Evolutionary conservation across 169 alveolate species (phyloP).

Genomic region (Cryptosporidium sp.): DNA sequence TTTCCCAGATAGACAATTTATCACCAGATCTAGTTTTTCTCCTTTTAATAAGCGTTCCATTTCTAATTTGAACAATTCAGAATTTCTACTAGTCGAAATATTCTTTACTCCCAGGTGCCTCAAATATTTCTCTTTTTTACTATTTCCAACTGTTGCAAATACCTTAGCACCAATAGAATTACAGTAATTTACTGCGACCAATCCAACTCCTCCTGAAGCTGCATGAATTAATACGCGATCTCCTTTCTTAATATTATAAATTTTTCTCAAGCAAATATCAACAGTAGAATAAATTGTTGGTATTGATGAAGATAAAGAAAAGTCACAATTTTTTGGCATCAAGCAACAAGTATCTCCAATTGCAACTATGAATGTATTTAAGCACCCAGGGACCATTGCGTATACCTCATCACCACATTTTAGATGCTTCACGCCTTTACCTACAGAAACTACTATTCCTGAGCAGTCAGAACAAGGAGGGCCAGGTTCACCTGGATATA

Average conservation of each 20-base stretch:
- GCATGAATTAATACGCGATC: constrained; percentile 72
- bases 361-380: constrained; percentile 60
- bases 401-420: constrained; percentile 73
- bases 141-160: constrained; percentile 73
- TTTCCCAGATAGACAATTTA: constrained; percentile 72
- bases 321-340: constrained; percentile 59
- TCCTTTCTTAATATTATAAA: constrained; percentile 46
- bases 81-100: constrained; percentile 67
- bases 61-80: constrained; percentile 32
- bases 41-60: constrained; percentile 29
- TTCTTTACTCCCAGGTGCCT: constrained; percentile 60
- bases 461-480: constrained; percentile 75
- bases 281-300: constrained; percentile 73
- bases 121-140: constrained; percentile 60
- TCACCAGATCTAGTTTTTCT: constrained; percentile 58
- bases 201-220: constrained; percentile 76
- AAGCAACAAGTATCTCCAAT: constrained; percentile 60
- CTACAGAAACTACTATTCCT: constrained; percentile 65
- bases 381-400: constrained; percentile 77
- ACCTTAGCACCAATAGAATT: constrained; percentile 51
- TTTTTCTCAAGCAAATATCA: constrained; percentile 50
- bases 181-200: constrained; percentile 74
- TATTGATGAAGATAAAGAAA: constrained; percentile 46
- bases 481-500: constrained; percentile 69
- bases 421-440: constrained; percentile 43